phyloP scores from a whole-genome alignment of 2,329 filamentous ascomycete species.

The Aspergillus ochraceus region DNA sequence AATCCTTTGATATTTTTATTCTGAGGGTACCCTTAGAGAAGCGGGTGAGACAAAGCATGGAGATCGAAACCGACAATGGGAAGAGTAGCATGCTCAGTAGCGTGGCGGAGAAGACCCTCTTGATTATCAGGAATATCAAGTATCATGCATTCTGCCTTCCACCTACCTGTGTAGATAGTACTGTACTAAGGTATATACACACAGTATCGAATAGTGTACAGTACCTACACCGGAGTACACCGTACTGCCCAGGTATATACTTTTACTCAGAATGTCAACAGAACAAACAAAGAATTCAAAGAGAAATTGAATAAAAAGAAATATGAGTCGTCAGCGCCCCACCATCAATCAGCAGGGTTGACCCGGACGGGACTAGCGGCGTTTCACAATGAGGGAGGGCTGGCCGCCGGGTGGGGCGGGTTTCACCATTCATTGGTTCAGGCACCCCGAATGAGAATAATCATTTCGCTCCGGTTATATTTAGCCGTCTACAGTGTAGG shows the following conservation, averaged over 20 bases:
- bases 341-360: constrained; percentile 11
- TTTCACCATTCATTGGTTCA: constrained; percentile 7
- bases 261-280: no score
- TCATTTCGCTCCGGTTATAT: neutral
- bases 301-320: neutral
- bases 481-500: neutral
- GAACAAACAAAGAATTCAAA: no score
- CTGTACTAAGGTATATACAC: no score
- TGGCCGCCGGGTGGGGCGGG: neutral
- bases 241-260: no score
- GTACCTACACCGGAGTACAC: no score
- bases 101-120: neutral
- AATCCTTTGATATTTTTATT: neutral
- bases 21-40: neutral
- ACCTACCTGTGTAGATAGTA: no score
- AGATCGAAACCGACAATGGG: neutral
- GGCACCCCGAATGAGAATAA: neutral
- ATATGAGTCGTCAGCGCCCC: constrained; percentile 13
- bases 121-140: neutral
- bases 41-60: neutral
- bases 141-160: no score
- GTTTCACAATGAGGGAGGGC: constrained; percentile 20
- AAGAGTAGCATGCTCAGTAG: neutral
- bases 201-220: no score
- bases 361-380: constrained; percentile 9